Base-by-base conservation (phyloP, 2,329 filamentous ascomycete genomes). In the Claviceps quebecensis region DNA sequence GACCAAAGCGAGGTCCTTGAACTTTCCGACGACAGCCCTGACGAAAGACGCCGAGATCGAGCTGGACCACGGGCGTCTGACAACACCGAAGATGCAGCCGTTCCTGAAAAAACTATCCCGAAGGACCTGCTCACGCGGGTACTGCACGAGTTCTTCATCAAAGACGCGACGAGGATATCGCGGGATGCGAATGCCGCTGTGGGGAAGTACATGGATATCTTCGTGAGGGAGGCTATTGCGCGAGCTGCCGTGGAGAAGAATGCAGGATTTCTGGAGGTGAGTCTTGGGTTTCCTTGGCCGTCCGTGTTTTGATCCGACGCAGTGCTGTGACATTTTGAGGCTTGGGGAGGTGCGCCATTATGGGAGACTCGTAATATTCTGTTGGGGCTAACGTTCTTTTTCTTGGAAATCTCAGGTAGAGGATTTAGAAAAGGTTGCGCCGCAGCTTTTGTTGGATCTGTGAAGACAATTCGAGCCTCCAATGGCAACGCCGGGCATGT, bases 181-280 rank as follows among this genome's bases (percentile, higher is more conserved):
- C 83, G 80, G 59, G 86, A 89, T 61, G 88, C 88, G 4, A 87
- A 90, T 63, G 75, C 72, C 6, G 78, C 89, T 1, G 77, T 90
- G 53, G 84, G 81, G 14, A 88, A 84, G 68, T 97, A 97, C 64
- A 77, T 96, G 67, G 88, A 96, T 66, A 80, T 91, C 0, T 97
- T 96, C 68, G 85, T 95, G 50, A 77, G 86, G 55, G 91, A 97
- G 70, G 87, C 88, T 1, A 81, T 97, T 63, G 87, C 88, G 16
- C 71, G 91, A 61, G 83, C 87, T 40, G 79, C 82, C 9, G 80
- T 81, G 53, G 85, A 87, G 71, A 83, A 84, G 62, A 72, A 72
- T 36, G 74, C 79, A 53, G 81, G 78, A 4, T 89, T 90, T 61
- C 64, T 91, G 38, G 87, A 93, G 78, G 84, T 88, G 57, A 67